These are phyloP conservation scores for Suillus occidentalis DNA, from an alignment of 768 basidiomycete genomes.

Conservation along the genomic window DNA sequence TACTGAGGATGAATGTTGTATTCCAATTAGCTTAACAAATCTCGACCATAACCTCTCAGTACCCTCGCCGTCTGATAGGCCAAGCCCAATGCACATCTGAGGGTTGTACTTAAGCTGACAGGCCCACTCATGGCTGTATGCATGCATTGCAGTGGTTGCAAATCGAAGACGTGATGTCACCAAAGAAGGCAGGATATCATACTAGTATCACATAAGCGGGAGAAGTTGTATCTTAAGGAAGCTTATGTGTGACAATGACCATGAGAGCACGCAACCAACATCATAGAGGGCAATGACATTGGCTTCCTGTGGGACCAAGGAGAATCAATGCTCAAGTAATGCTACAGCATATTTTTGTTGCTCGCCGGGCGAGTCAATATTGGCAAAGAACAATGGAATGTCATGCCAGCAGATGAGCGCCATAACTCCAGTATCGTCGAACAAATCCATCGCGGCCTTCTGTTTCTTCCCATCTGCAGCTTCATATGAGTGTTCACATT, in stretches of 20 bases:
- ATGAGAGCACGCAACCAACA: neutral
- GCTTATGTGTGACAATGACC: neutral
- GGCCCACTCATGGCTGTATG: constrained; percentile 40
- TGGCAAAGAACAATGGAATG: no score
- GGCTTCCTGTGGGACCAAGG: constrained; percentile 27
- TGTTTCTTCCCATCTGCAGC: no score
- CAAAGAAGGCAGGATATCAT: neutral
- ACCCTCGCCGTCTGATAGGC: constrained; percentile 11
- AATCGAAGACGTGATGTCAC: constrained; percentile 26
- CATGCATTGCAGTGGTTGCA: constrained; percentile 39
- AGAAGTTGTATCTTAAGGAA: neutral
- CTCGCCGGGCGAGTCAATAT: constrained; percentile 22
- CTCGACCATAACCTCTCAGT: constrained; percentile 34
- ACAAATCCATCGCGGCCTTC: no score
- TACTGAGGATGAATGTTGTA: constrained; percentile 35
- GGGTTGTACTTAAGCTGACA: constrained; percentile 11
- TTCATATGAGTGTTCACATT: no score
- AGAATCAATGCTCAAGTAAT: constrained; percentile 32
- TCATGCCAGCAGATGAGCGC: no score
- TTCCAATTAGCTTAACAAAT: constrained; percentile 35
- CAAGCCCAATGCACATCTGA: constrained; percentile 2
- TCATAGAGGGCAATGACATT: neutral
- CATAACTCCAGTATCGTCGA: no score
- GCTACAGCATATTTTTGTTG: constrained; percentile 39
- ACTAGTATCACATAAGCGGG: neutral